These are phyloP conservation scores for Stachybotrys chartarum DNA, from an alignment of 2,329 filamentous ascomycete species.

Conservation along the genomic window DNA sequence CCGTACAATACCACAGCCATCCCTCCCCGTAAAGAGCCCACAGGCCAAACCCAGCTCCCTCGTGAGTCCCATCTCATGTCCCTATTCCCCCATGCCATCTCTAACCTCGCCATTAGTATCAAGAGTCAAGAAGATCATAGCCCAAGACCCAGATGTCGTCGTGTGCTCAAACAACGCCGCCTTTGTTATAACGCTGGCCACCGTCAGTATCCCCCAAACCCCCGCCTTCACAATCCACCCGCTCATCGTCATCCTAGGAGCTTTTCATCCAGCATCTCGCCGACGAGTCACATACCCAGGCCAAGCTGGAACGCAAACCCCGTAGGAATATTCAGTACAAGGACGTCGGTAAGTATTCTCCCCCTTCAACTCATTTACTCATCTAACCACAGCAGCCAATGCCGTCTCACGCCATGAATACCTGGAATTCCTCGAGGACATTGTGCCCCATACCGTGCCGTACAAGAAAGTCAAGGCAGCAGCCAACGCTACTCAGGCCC, in stretches of 20 bases:
- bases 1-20: slow-evolving; percentile 86
- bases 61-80: slow-evolving; percentile 38
- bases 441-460: slow-evolving; percentile 78
- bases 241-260: slow-evolving; percentile 49
- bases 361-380: not conserved
- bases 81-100: not conserved
- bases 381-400: slow-evolving; percentile 48
- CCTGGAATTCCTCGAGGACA: slow-evolving; percentile 87
- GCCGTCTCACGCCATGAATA: slow-evolving; percentile 86
- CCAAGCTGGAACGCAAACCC: slow-evolving; percentile 86
- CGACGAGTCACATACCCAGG: slow-evolving; percentile 76
- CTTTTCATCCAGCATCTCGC: slow-evolving; percentile 93
- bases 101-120: slow-evolving; percentile 54
- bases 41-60: slow-evolving; percentile 77
- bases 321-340: slow-evolving; percentile 93
- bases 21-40: slow-evolving; percentile 71
- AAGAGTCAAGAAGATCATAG: slow-evolving; percentile 92
- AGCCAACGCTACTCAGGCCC: slow-evolving; percentile 41
- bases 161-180: slow-evolving; percentile 90
- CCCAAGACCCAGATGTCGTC: slow-evolving; percentile 75
- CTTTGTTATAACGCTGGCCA: slow-evolving; percentile 87
- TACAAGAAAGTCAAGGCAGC: slow-evolving; percentile 72
- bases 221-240: not conserved
- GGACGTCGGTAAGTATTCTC: slow-evolving; percentile 63
- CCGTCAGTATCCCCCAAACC: slow-evolving; percentile 44